phyloP scores from a whole-genome alignment of 805 yeast species.

The Kodamaea leandrae region DNA sequence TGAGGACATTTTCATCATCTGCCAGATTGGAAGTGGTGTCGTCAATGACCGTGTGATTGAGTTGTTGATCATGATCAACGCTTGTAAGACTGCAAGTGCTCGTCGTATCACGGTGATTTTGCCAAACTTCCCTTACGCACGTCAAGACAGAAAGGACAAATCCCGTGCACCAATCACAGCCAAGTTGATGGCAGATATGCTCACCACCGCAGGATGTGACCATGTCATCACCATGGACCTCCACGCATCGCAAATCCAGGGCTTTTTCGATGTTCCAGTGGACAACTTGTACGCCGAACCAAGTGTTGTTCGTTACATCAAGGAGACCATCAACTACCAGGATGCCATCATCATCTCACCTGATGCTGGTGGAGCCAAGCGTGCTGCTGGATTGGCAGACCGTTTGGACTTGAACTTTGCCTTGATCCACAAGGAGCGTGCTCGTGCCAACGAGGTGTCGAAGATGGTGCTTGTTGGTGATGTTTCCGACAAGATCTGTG shows the following conservation, averaged over 20 bases:
- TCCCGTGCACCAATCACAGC: slow-evolving; percentile 85
- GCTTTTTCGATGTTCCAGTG: slow-evolving; percentile 92
- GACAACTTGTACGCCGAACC: slow-evolving; percentile 97
- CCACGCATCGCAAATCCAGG: slow-evolving; percentile 97
- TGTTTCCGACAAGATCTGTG: slow-evolving; percentile 76
- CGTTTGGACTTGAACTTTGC: slow-evolving; percentile 90
- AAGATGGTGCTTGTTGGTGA: slow-evolving; percentile 96
- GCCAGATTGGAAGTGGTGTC: slow-evolving; percentile 76
- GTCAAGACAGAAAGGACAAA: slow-evolving; percentile 85
- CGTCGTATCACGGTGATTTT: slow-evolving; percentile 79
- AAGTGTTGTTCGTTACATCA: slow-evolving; percentile 76
- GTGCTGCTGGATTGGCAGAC: slow-evolving; percentile 94
- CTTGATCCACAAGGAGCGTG: slow-evolving; percentile 93
- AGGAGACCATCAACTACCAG: slow-evolving; percentile 55
- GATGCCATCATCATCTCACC: slow-evolving; percentile 86
- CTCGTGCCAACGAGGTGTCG: slow-evolving; percentile 90
- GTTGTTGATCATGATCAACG: slow-evolving; percentile 72
- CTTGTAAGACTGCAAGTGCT: slow-evolving; percentile 80
- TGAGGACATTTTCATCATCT: slow-evolving; percentile 76
- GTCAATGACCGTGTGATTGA: slow-evolving; percentile 76
- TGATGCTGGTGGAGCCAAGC: slow-evolving; percentile 98
- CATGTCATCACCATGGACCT: slow-evolving; percentile 95
- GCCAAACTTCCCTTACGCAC: slow-evolving; percentile 84
- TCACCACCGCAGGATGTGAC: slow-evolving; percentile 81
- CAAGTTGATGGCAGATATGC: slow-evolving; percentile 76